Evolutionary conservation across 2,329 filamentous ascomycete genomes (phyloP), one percentile per base, ranked within the genome.

Genomic region (Talaromyces sp.): DNA sequence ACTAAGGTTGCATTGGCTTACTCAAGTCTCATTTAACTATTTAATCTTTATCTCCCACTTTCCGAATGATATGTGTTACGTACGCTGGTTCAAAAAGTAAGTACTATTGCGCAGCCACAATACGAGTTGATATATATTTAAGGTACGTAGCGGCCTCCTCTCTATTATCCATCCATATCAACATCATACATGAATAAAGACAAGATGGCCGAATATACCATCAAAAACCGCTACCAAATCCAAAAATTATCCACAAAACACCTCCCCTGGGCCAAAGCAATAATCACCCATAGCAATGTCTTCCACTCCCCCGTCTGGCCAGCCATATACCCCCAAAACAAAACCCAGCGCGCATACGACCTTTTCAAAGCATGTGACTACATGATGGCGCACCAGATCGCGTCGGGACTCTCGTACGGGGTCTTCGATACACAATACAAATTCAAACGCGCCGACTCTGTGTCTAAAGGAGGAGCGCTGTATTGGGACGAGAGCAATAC

Each of bases 401-500:
- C 71, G 27, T 75, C 72, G 2, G 75, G 74, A 2, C 61, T 75
- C 3, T 75, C 72, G 45, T 77, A 73, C 66, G 77, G 77, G 61
- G 75, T 79, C 45, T 77, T 78, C 69, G 76, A 79, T 68, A 74
- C 71, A 7, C 67, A 76, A 39, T 78, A 78, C 68, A 22, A 67
- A 22, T 79, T 71, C 73, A 77, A 74, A 60, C 70, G 69, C 2
- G 61, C 71, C 13, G 69, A 75, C 16, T 75, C 73, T 24, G 33
- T 3, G 6, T 11, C 31, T 1, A 70, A 35, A 6, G 58, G 27
- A 4, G 58, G 58, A 2, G 58, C 58, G 31, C 41, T 60, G 3
- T 60, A 48, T 19, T 60, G 58, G 58, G 58, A 60, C 22, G 41
- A 16, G 5, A 5, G 2, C 27, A 35, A 52, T 16, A 3, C 47